Percentiles rank a stretch among this genome's conserved stretches.
phyloP scores from a whole-genome alignment of 768 basidiomycete species.

The Crassisporium funariophilum region DNA sequence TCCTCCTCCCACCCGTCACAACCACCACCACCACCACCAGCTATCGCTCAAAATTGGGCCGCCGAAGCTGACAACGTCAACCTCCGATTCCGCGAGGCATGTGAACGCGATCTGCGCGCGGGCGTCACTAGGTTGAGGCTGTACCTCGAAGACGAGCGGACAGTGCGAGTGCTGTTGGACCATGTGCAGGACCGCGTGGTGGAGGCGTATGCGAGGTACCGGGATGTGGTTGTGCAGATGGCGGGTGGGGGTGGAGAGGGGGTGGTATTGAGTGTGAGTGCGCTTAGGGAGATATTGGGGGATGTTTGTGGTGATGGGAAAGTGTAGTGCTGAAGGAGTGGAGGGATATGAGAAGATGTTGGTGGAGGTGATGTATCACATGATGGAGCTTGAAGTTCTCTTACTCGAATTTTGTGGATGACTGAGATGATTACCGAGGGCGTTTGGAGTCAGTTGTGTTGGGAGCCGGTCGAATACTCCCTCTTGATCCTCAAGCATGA shows the following conservation, averaged over 20 bases:
- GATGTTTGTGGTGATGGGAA: slow-evolving; percentile 35
- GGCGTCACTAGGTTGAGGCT: slow-evolving; percentile 62
- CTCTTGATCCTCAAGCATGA: no score
- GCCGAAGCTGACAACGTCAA: slow-evolving; percentile 55
- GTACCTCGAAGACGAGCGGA: slow-evolving; percentile 82
- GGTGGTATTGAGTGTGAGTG: slow-evolving; percentile 30
- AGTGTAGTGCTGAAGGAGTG: background rate
- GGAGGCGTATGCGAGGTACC: slow-evolving; percentile 74
- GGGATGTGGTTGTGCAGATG: slow-evolving; percentile 59
- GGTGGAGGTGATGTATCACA: no score
- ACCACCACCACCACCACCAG: slow-evolving; percentile 13
- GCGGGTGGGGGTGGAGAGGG: slow-evolving; percentile 27
- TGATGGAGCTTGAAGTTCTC: no score
- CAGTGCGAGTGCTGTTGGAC: slow-evolving; percentile 78
- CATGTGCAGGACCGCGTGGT: slow-evolving; percentile 73
- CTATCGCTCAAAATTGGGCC: slow-evolving; percentile 44
- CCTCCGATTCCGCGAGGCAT: slow-evolving; percentile 52
- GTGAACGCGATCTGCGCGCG: slow-evolving; percentile 56
- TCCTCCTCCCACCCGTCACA: slow-evolving; percentile 4
- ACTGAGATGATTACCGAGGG: no score
- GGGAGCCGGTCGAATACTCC: no score
- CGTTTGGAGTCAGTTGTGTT: no score
- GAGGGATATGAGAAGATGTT: no score
- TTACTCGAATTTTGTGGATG: no score
- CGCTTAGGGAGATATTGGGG: slow-evolving; percentile 41